These are phyloP conservation scores for Lachnellula cervina DNA, from an alignment of 2,329 filamentous ascomycete genomes.

Conservation along the genomic window DNA sequence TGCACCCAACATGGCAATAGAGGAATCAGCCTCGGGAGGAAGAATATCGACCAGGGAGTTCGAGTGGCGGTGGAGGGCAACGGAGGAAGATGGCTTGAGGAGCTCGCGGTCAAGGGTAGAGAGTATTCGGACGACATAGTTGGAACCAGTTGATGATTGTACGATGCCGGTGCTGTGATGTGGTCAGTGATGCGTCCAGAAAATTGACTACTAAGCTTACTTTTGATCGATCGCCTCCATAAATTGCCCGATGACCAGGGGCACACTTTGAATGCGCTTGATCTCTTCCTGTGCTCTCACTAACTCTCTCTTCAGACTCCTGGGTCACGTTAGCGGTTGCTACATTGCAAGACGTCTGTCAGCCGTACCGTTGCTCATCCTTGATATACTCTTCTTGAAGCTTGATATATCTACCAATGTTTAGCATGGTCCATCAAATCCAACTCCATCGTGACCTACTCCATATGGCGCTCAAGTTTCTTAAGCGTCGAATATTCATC, in stretches of 20 bases:
- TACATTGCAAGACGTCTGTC: neutral
- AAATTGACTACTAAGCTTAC: conserved; percentile 45
- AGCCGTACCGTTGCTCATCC: conserved; percentile 81
- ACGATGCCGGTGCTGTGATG: conserved; percentile 83
- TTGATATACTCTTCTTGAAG: conserved; percentile 99
- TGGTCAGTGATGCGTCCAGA: conserved; percentile 15
- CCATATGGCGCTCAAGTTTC: conserved; percentile 91
- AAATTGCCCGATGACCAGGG: conserved; percentile 96
- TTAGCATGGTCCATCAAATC: conserved; percentile 21
- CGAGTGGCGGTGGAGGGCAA: conserved; percentile 95
- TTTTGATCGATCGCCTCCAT: conserved; percentile 99
- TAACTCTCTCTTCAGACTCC: conserved; percentile 93
- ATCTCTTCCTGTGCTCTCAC: conserved; percentile 98
- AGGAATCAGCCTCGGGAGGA: conserved; percentile 97
- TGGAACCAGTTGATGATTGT: conserved; percentile 95
- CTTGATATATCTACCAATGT: conserved; percentile 70
- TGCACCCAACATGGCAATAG: conserved; percentile 93
- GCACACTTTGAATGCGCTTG: conserved; percentile 98
- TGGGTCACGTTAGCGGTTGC: conserved; percentile 33
- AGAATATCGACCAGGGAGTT: conserved; percentile 98
- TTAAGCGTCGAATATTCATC: conserved; percentile 96
- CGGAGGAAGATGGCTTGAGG: conserved; percentile 95
- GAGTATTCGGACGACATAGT: conserved; percentile 97
- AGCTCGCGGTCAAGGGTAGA: conserved; percentile 97
- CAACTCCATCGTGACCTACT: conserved; percentile 51